Evolutionary conservation across 2,329 filamentous ascomycete species (phyloP), one percentile per base, ranked within the genome.

Genomic region (Aureobasidium leucospermi): DNA sequence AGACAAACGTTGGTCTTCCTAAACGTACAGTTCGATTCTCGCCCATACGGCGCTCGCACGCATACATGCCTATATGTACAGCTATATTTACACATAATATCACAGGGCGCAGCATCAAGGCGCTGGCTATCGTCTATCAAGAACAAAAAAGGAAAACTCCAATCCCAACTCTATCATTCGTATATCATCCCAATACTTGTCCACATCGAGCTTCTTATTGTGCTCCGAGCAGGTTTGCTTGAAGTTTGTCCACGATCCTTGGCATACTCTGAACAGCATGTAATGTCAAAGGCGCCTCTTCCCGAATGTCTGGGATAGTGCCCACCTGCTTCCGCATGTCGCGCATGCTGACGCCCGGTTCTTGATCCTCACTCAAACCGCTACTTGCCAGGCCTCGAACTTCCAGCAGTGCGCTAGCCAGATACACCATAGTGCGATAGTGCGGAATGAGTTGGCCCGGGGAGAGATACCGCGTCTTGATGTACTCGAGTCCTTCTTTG

Each of bases 221-320:
- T 16, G 16, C 32, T 6, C 42, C 16, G 32, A 57, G 53, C 23
- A 57, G 32, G 10, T 19, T 45, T n/a, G 16, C 19, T 31, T 57
- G 53, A 62, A 69, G 53, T 19, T 47, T 51, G 60, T 72, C 70
- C 34, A 66, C 59, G 4, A 71, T 63, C 23, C 61, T 60, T 0
- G 77, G 77, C 74, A 79, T 76, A 19, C 68, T 72, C 65, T 76
- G 71, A 60, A 79, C 73, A n/a, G 72, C 74, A 43, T 67, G 65
- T 7, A 76, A 51, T 6, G 76, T 77, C 61, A 61, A 66, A 3
- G 77, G 75, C 16, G 74, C 73, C 45, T 66, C 59, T 45, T 67
- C 56, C 38, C 69, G 68, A 15, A 79, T 64, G 23, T 71, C 60
- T 41, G 55, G 56, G 19, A 67, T 48, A 16, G 49, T 68, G 8